Base-by-base conservation (phyloP, 352 stramenopile genomes). In the Pythium insidiosum region DNA sequence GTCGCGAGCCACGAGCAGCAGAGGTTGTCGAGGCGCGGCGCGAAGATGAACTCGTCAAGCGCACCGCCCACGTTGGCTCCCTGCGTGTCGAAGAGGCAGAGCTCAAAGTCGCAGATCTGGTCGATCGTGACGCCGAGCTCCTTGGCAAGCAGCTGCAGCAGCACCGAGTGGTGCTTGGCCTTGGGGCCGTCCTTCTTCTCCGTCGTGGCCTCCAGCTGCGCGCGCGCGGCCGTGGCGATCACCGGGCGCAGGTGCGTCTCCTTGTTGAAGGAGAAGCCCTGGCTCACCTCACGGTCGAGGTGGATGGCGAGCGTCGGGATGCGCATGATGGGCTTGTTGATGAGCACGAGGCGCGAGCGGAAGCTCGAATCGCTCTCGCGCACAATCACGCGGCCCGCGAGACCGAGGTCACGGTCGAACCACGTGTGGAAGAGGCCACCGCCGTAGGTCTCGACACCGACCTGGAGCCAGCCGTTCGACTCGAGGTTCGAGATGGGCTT, bases 241-340 rank as follows among this genome's bases (percentile, higher is more conserved):
- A 99, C 93, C 0, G 96, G 95, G 28, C 79, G 86, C 38, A 98
- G 56, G 60, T 99, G 93, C 33, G 94, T 96, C 70, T 98, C 93
- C 58, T 98, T 97, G 70, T 98, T 99, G 46, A 98, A 81, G 16
- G 61, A 71, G 63, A 99, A 98, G 10, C 68, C 79, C 37, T 89
- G 82, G 41, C 82, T 67, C 9, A 96, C 79, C 13, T 85, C 75
- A 24, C 81, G 83, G 47, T 97, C 84, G 51, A 99, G 65, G 73
- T 99, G 96, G 63, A 99, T 99, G 12, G 95, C 95, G 16, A 99
- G 77, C 58, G 88, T 98, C 9, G 96, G 92, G 59, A 99, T 97
- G 33, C 96, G 82, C 52, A 98, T 70, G 43, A 99, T 90, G 21
- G 95, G 86, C 58, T 86, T 74, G 64, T 97, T 80, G 46, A 99